Evolutionary conservation across 169 alveolate genomes (phyloP).

Genomic region (Eimeria maxima): DNA sequence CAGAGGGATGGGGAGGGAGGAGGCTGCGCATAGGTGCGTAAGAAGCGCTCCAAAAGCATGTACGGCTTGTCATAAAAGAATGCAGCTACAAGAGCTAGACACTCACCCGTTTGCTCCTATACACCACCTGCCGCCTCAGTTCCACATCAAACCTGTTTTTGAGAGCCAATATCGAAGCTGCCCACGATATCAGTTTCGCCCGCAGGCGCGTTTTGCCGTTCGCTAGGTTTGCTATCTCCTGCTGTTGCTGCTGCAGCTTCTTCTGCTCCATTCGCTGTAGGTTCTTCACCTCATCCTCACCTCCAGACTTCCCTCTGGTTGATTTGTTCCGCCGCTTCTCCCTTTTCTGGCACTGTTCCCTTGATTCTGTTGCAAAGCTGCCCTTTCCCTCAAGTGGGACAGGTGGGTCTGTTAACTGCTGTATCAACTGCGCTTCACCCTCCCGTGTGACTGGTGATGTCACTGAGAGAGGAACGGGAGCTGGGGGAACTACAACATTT

Average conservation of each 20-base stretch:
- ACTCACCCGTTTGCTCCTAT: constrained; percentile 48
- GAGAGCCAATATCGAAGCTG: constrained; percentile 20
- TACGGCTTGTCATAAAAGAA: neutral
- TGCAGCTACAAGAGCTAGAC: neutral
- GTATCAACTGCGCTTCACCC: neutral
- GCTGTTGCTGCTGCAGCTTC: neutral
- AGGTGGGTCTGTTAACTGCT: neutral
- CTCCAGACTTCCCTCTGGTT: neutral
- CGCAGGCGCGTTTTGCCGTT: neutral
- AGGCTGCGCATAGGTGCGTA: neutral
- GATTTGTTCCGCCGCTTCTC: neutral
- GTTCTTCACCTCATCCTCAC: neutral
- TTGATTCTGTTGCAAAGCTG: neutral
- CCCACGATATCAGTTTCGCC: constrained; percentile 38
- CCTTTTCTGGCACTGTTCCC: neutral
- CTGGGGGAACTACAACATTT: neutral
- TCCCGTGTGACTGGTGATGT: neutral
- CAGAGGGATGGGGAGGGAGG: neutral
- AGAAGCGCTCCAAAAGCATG: neutral
- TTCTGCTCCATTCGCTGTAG: neutral
- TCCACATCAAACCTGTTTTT: constrained; percentile 1
- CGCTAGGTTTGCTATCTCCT: neutral
- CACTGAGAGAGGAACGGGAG: neutral
- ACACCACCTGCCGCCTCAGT: neutral
- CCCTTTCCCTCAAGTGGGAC: constrained; percentile 3